phyloP scores from a whole-genome alignment of 768 basidiomycete species.

The Coprinopsis cinerea region DNA sequence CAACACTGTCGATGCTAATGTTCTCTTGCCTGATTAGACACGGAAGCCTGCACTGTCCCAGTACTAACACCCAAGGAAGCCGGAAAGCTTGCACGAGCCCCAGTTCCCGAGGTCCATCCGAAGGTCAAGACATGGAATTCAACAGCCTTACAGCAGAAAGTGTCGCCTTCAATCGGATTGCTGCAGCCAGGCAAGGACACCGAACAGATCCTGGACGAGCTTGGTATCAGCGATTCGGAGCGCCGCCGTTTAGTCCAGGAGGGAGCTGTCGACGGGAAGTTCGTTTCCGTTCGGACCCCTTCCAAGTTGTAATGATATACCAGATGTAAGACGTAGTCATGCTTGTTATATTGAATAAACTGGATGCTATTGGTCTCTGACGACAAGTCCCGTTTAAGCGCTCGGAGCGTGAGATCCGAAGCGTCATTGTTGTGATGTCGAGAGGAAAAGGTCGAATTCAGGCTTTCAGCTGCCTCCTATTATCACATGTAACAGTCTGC shows the following conservation, averaged over 20 bases:
- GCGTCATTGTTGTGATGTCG: background rate
- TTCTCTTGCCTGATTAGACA: slow-evolving; percentile 38
- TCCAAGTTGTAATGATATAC: background rate
- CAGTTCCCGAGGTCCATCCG: slow-evolving; percentile 52
- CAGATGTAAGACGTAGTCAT: too few species aligned
- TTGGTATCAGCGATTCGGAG: slow-evolving; percentile 42
- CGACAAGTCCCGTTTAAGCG: background rate
- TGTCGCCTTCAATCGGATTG: slow-evolving; percentile 12
- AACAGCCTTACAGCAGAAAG: slow-evolving; percentile 3
- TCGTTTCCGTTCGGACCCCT: slow-evolving; percentile 12
- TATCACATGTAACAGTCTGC: background rate
- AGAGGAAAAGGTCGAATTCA: background rate
- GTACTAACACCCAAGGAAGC: slow-evolving; percentile 64
- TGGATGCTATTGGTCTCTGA: too few species aligned
- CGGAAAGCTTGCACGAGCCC: slow-evolving; percentile 29
- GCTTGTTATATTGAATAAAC: too few species aligned
- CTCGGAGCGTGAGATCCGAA: background rate
- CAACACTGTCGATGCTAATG: background rate
- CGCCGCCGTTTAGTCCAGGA: slow-evolving; percentile 32
- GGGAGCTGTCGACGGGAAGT: slow-evolving; percentile 41
- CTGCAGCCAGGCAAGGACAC: slow-evolving; percentile 51
- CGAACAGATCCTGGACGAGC: slow-evolving; percentile 43
- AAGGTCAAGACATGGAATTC: slow-evolving; percentile 20
- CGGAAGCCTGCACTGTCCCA: slow-evolving; percentile 67
- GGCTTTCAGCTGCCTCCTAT: background rate